These are phyloP conservation scores for Naematelia encephala DNA, from an alignment of 768 basidiomycete species.

Conservation along the genomic window DNA sequence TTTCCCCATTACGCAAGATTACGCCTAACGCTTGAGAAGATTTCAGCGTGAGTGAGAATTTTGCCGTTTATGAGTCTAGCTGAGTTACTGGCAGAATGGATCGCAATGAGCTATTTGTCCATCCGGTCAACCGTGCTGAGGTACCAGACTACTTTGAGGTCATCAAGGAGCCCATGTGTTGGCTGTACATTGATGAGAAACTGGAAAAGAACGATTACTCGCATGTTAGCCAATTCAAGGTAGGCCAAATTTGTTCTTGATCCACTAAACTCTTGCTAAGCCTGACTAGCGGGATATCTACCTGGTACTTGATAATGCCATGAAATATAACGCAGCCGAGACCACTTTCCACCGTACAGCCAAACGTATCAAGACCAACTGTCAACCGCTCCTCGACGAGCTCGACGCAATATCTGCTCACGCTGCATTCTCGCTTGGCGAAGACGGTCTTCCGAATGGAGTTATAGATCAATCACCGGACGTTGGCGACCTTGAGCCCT, in stretches of 20 bases:
- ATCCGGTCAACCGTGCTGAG: slow-evolving; percentile 72
- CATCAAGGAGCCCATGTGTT: slow-evolving; percentile 88
- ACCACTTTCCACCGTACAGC: slow-evolving; percentile 70
- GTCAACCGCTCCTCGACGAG: slow-evolving; percentile 56
- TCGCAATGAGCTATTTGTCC: slow-evolving; percentile 65
- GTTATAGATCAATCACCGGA: slow-evolving; percentile 50
- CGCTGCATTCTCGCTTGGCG: slow-evolving; percentile 1
- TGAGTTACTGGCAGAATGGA: slow-evolving; percentile 59
- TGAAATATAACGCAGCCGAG: slow-evolving; percentile 74
- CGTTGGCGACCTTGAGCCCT: slow-evolving; percentile 74
- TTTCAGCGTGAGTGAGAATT: slow-evolving; percentile 60
- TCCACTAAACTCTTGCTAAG: slow-evolving; percentile 10
- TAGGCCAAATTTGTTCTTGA: slow-evolving; percentile 12
- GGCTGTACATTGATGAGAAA: slow-evolving; percentile 79
- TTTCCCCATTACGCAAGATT: slow-evolving; percentile 66
- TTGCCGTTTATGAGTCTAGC: not conserved
- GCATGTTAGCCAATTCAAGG: slow-evolving; percentile 65
- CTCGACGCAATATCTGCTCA: slow-evolving; percentile 27
- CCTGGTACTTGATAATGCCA: slow-evolving; percentile 86
- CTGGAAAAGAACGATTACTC: slow-evolving; percentile 76
- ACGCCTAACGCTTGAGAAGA: slow-evolving; percentile 64
- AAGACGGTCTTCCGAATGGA: slow-evolving; percentile 32
- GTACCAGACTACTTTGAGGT: slow-evolving; percentile 87
- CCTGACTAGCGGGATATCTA: slow-evolving; percentile 61
- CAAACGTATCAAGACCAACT: slow-evolving; percentile 58